phyloP scores from a whole-genome alignment of 208 protist genomes.

The Trypanosoma scelopori region DNA sequence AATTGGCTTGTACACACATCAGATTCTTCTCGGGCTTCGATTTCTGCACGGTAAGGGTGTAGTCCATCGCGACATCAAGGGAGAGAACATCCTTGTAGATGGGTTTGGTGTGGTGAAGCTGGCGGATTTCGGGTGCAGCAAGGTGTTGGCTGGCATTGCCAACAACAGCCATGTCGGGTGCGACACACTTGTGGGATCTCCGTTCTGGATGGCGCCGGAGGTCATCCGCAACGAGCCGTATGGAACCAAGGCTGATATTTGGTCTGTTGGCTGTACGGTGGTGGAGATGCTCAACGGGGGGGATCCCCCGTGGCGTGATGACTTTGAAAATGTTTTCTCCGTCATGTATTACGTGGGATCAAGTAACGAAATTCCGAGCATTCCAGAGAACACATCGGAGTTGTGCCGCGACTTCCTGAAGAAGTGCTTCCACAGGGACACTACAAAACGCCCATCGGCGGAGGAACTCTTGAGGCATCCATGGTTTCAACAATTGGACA shows the following conservation, averaged over 20 bases:
- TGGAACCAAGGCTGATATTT: constrained; percentile 90
- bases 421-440: constrained; percentile 79
- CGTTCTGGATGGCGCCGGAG: constrained; percentile 90
- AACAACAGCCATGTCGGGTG: constrained; percentile 59
- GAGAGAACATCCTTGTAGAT: constrained; percentile 79
- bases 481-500: constrained; percentile 37
- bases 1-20: constrained; percentile 75
- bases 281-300: constrained; percentile 92
- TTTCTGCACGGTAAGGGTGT: constrained; percentile 73
- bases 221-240: constrained; percentile 83
- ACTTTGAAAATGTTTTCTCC: constrained; percentile 83
- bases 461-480: constrained; percentile 77
- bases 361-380: constrained; percentile 67
- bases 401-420: constrained; percentile 63
- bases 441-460: constrained; percentile 59
- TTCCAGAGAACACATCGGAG: constrained; percentile 72
- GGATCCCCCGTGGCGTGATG: constrained; percentile 67
- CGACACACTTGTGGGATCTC: constrained; percentile 74
- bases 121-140: constrained; percentile 82
- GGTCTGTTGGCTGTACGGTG: constrained; percentile 92
- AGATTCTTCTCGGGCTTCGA: constrained; percentile 66
- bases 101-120: constrained; percentile 70
- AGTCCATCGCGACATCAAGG: constrained; percentile 83
- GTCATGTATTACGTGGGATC: constrained; percentile 78
- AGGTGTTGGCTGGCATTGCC: constrained; percentile 58